Percentiles rank a stretch among this genome's conserved stretches.
These are phyloP conservation scores for Chlamydomonas incerta DNA, from an alignment of 139 green algal genomes.

Conservation along the genomic window DNA sequence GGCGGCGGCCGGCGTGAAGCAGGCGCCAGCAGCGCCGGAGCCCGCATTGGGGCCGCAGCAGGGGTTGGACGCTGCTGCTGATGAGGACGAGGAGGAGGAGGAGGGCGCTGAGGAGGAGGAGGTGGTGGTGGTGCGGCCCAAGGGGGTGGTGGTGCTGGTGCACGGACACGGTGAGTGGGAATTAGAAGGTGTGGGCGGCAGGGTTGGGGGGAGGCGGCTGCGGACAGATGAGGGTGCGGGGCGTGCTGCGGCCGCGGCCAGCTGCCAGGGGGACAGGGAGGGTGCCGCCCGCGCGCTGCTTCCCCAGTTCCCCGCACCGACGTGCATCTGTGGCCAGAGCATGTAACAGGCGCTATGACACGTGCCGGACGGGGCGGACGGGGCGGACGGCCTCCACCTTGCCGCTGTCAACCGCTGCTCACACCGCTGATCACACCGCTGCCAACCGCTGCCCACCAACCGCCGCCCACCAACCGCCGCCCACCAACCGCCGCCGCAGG, in stretches of 20 bases:
- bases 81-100: background rate
- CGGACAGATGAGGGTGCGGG: too few relatives aligned
- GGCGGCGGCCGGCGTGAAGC: too few relatives aligned
- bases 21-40: background rate
- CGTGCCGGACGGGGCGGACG: too few relatives aligned
- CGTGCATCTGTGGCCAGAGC: too few relatives aligned
- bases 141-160: slow-evolving; percentile 35
- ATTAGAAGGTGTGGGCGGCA: background rate
- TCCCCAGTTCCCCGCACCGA: background rate
- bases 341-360: too few relatives aligned
- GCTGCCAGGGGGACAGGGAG: too few relatives aligned
- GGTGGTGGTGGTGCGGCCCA: slow-evolving; percentile 2
- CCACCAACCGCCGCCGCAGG: background rate
- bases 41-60: background rate
- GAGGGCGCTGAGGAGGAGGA: background rate
- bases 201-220: too few relatives aligned
- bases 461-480: too few relatives aligned
- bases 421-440: background rate
- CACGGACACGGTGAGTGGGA: slow-evolving; percentile 27
- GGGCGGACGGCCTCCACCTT: too few relatives aligned
- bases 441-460: background rate
- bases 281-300: background rate
- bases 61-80: background rate
- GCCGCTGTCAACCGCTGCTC: background rate
- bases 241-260: too few relatives aligned